A percentile compares a stretch with the other conserved stretches of the same genome.
These are phyloP conservation scores for Blumeria hordei DNA, from an alignment of 2,329 filamentous ascomycete species.

Conservation along the genomic window DNA sequence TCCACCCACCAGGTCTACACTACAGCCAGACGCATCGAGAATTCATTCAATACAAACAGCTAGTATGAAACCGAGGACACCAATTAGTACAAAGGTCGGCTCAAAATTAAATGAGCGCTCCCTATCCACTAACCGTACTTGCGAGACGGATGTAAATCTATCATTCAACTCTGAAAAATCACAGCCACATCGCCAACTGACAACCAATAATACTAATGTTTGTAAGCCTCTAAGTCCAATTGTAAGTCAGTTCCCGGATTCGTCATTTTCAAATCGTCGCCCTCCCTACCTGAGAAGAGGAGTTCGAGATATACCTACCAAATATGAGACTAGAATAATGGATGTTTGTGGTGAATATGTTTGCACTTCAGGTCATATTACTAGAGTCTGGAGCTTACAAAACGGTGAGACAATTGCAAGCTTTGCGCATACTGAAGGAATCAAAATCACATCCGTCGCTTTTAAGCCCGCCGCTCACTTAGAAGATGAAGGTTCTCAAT, in stretches of 20 bases:
- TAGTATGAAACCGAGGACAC: too few species aligned
- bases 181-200: background rate
- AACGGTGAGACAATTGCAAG: slow-evolving; percentile 66
- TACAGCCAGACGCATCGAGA: background rate
- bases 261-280: slow-evolving; percentile 61
- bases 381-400: slow-evolving; percentile 64
- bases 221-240: slow-evolving; percentile 4
- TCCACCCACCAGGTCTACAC: slow-evolving; percentile 24
- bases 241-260: slow-evolving; percentile 47
- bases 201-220: too few species aligned
- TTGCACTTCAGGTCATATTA: slow-evolving; percentile 69
- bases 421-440: slow-evolving; percentile 59
- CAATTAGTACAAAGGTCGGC: too few species aligned
- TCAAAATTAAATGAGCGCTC: too few species aligned
- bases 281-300: slow-evolving; percentile 53
- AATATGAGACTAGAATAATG: slow-evolving; percentile 67
- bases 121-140: too few species aligned
- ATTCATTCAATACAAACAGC: too few species aligned
- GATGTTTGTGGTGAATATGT: slow-evolving; percentile 73
- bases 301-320: slow-evolving; percentile 53
- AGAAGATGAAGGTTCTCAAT: slow-evolving; percentile 51
- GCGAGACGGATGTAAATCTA: too few species aligned
- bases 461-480: slow-evolving; percentile 67
- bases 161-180: background rate
- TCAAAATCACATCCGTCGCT: slow-evolving; percentile 55